Evolutionary conservation across 2,329 filamentous ascomycete genomes (phyloP).

Genomic region (Aureobasidium musti): DNA sequence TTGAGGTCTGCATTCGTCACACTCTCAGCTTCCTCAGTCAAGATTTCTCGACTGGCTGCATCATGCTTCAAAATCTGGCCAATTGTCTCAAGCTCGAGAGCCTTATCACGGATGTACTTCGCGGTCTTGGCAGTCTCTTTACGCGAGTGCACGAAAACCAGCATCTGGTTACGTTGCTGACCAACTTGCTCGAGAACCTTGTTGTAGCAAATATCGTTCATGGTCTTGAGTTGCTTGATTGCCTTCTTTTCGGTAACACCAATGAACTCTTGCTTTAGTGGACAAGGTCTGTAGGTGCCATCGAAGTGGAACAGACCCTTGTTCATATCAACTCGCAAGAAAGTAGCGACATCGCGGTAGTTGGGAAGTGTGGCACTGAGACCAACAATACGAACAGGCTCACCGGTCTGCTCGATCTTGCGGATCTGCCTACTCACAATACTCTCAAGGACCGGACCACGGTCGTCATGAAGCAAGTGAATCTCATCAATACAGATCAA

Average conservation of each 20-base stretch:
- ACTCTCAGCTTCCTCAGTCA: slow-evolving; percentile 79
- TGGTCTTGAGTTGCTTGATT: slow-evolving; percentile 97
- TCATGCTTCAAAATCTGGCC: slow-evolving; percentile 93
- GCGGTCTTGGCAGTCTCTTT: slow-evolving; percentile 99
- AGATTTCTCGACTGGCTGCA: slow-evolving; percentile 83
- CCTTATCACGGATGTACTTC: slow-evolving; percentile 93
- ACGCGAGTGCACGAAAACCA: slow-evolving; percentile 97
- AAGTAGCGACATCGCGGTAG: slow-evolving; percentile 93
- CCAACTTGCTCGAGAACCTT: slow-evolving; percentile 97
- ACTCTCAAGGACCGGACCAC: slow-evolving; percentile 93
- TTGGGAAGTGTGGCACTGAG: slow-evolving; percentile 95
- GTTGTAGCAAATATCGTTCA: slow-evolving; percentile 98
- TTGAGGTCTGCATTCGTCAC: slow-evolving; percentile 87
- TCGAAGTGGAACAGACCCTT: slow-evolving; percentile 97
- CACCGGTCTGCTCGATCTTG: slow-evolving; percentile 89
- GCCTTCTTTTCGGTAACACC: slow-evolving; percentile 97
- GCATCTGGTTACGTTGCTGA: slow-evolving; percentile 91
- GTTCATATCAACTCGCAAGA: slow-evolving; percentile 81
- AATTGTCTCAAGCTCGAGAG: slow-evolving; percentile 94
- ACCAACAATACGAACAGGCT: slow-evolving; percentile 87
- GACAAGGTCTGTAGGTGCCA: slow-evolving; percentile 88
- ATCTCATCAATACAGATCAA: slow-evolving; percentile 98
- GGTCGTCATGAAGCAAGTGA: slow-evolving; percentile 93
- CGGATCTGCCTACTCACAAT: slow-evolving; percentile 94
- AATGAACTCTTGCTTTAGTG: slow-evolving; percentile 93